Conservation (phyloP, 2,329 filamentous ascomycete species). For the Parafenestella ontariensis region DNA sequence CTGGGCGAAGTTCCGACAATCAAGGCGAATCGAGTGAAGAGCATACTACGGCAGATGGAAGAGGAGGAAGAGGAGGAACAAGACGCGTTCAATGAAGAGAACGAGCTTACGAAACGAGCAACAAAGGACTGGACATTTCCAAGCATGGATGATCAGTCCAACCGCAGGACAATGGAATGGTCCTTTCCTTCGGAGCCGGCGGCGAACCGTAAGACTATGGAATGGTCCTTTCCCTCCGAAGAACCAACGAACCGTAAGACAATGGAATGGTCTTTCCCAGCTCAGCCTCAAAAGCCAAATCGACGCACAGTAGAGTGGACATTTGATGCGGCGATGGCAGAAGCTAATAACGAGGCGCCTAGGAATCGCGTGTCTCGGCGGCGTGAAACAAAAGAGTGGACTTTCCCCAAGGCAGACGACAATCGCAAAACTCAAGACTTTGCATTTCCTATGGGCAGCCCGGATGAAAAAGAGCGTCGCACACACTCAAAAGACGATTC, state of each 20-base stretch:
- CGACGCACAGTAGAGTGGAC: conserved; percentile 57
- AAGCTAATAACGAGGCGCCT: conserved; percentile 42
- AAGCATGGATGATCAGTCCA: conserved; percentile 45
- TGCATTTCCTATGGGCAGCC: conserved; percentile 42
- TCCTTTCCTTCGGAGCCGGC: conserved; percentile 54
- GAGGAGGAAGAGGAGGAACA: conserved; percentile 52
- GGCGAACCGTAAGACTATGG: conserved; percentile 52
- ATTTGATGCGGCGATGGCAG: conserved; percentile 55
- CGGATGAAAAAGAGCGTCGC: conserved; percentile 18
- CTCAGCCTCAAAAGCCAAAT: conserved; percentile 44
- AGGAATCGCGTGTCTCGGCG: conserved; percentile 42
- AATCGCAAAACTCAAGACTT: conserved; percentile 47
- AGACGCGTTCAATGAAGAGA: conserved; percentile 35
- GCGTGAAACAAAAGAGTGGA: conserved; percentile 44
- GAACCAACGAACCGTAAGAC: conserved; percentile 48
- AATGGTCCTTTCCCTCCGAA: conserved; percentile 55
- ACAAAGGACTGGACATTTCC: conserved; percentile 65
- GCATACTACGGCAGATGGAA: conserved; percentile 53
- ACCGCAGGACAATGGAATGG: conserved; percentile 62
- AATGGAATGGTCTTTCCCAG: conserved; percentile 62
- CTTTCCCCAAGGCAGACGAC: conserved; percentile 30
- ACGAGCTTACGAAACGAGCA: conserved; percentile 44
- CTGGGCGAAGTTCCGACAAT: conserved; percentile 62
- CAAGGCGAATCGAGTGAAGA: conserved; percentile 61
- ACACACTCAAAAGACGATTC: conserved; percentile 19